phyloP scores from a whole-genome alignment of 192 early-diverging fungal genomes.

The Allomyces macrogynus region DNA sequence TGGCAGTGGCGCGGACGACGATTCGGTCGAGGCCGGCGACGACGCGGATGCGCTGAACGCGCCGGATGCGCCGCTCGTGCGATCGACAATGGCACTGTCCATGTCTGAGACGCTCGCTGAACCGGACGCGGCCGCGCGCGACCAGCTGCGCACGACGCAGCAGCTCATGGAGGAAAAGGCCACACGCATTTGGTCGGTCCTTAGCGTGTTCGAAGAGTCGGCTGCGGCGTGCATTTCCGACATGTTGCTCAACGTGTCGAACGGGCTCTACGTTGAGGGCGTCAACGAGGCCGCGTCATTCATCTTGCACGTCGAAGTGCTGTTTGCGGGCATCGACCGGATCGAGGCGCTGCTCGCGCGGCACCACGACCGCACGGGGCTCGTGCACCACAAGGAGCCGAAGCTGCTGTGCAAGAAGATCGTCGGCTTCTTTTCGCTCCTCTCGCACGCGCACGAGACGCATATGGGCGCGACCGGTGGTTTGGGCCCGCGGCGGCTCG shows the following conservation, averaged over 20 bases:
- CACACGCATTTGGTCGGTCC: constrained; percentile 68
- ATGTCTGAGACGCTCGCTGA: neutral
- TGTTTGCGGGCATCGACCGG: constrained; percentile 74
- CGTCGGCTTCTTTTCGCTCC: constrained; percentile 78
- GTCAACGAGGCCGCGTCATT: constrained; percentile 65
- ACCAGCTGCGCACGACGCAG: constrained; percentile 8
- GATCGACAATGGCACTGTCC: neutral
- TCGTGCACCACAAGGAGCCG: constrained; percentile 44
- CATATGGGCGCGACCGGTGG: constrained; percentile 17
- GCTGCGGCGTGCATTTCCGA: constrained; percentile 86
- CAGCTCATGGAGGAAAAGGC: constrained; percentile 69
- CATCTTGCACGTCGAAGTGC: constrained; percentile 75
- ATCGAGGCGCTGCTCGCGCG: constrained; percentile 51
- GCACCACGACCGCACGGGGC: constrained; percentile 35
- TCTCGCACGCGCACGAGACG: constrained; percentile 42
- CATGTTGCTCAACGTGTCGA: constrained; percentile 79
- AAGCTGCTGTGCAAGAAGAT: constrained; percentile 91
- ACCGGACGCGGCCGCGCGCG: neutral
- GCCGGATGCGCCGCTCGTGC: neutral
- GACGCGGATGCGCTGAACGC: neutral
- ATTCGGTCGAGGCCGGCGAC: neutral
- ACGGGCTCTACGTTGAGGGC: constrained; percentile 59
- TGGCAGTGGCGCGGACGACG: neutral
- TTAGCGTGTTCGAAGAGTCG: constrained; percentile 90
- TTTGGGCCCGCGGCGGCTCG: constrained; percentile 24